Evolutionary conservation across 1,284 basidiomycete species (phyloP).

Genomic region (Leccinum ambiguum): DNA sequence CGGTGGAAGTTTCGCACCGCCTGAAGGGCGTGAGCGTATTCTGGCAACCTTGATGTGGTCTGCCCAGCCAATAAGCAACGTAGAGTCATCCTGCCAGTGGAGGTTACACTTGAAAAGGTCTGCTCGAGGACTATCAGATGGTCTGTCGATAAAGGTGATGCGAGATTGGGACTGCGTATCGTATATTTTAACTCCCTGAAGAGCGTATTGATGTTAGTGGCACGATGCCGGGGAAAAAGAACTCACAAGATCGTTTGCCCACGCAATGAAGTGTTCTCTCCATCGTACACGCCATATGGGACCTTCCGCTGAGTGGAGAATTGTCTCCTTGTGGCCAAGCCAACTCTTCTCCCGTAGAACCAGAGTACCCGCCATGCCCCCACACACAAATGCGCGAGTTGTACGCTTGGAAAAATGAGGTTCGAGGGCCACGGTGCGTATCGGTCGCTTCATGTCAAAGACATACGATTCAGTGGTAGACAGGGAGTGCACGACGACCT

Average conservation of each 20-base stretch:
- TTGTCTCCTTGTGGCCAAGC: constrained; percentile 92
- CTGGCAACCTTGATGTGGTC: constrained; percentile 92
- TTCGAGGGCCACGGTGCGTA: constrained; percentile 89
- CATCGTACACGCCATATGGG: constrained; percentile 94
- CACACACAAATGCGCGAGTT: constrained; percentile 88
- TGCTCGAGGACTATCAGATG: constrained; percentile 79
- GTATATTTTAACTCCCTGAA: constrained; percentile 91
- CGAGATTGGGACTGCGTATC: constrained; percentile 80
- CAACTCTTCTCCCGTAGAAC: constrained; percentile 93
- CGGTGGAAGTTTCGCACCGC: constrained; percentile 42
- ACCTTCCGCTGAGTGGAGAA: constrained; percentile 88
- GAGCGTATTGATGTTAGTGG: background rate
- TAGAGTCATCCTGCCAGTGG: constrained; percentile 89
- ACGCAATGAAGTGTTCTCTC: constrained; percentile 87
- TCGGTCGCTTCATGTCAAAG: constrained; percentile 92
- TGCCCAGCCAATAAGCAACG: constrained; percentile 93
- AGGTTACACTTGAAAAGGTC: constrained; percentile 94
- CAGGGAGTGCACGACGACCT: constrained; percentile 87
- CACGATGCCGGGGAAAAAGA: constrained; percentile 2
- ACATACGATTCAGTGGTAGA: constrained; percentile 81
- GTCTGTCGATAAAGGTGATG: constrained; percentile 87
- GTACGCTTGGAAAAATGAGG: constrained; percentile 85
- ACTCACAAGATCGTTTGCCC: constrained; percentile 90
- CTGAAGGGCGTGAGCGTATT: constrained; percentile 60
- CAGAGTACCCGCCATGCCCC: constrained; percentile 89